Conservation (phyloP, 2,329 filamentous ascomycete genomes). For the Sporothrix globosa region DNA sequence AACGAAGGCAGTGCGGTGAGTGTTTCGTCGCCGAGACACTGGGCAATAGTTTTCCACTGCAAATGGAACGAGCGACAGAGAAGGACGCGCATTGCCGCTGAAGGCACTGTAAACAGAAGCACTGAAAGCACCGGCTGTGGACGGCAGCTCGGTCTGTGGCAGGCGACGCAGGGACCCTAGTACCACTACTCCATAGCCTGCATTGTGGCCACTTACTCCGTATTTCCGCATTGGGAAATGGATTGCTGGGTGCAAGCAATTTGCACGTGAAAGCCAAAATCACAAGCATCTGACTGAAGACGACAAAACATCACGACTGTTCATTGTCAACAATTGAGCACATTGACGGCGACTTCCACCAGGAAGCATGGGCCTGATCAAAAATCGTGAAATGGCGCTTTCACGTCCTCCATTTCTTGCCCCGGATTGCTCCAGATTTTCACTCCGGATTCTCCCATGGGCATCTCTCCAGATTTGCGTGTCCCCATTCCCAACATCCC, state of each 20-base stretch:
- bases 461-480: not conserved
- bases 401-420: not conserved
- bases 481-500: conserved; percentile 6
- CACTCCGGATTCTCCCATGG: not conserved
- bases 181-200: not conserved
- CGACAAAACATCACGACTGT: not conserved
- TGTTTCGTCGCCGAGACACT: conserved; percentile 15
- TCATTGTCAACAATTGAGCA: not conserved
- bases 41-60: not conserved
- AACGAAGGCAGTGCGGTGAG: not conserved
- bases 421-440: conserved; percentile 21
- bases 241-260: not conserved
- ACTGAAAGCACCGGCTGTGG: no score
- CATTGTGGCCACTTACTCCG: not conserved
- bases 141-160: not conserved
- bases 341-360: no score
- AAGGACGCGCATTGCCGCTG: not conserved
- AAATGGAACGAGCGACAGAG: not conserved
- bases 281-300: not conserved
- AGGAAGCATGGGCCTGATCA: no score
- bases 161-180: not conserved
- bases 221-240: not conserved
- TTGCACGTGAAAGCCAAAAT: conserved; percentile 15
- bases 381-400: not conserved
- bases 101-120: not conserved